Conservation (phyloP, 768 basidiomycete species). For the Boletellus emodensis region DNA sequence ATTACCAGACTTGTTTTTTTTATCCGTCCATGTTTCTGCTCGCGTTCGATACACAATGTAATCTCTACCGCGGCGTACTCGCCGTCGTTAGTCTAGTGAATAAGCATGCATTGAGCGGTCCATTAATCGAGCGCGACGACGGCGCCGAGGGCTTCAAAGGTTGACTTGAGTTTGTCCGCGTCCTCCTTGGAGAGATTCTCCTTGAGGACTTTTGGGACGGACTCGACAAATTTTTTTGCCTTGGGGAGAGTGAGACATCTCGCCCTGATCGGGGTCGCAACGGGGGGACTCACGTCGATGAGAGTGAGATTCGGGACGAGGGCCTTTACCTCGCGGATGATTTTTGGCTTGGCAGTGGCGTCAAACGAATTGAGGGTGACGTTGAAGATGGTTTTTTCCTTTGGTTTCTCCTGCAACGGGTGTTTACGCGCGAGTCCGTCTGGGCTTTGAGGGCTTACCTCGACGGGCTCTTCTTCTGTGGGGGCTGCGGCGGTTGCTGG, state of each 20-base stretch:
- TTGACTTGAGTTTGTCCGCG: conserved; percentile 91
- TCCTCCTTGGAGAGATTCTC: conserved; percentile 96
- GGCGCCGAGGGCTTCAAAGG: conserved; percentile 87
- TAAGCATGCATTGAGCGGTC: conserved; percentile 7
- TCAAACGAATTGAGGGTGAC: conserved; percentile 95
- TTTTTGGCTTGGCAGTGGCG: conserved; percentile 87
- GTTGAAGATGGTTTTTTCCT: conserved; percentile 98
- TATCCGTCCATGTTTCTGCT: conserved; percentile 10
- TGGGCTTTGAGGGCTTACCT: conserved; percentile 42
- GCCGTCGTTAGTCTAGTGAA: conserved; percentile 13
- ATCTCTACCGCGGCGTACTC: conserved; percentile 21
- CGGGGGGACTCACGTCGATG: conserved; percentile 73
- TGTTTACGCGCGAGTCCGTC: neutral
- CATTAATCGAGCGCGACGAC: conserved; percentile 78
- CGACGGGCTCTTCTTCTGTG: conserved; percentile 57
- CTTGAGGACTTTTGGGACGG: conserved; percentile 86
- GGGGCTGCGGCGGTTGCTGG: conserved; percentile 52
- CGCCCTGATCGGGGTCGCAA: neutral
- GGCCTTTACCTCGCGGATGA: conserved; percentile 97
- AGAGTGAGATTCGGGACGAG: conserved; percentile 93
- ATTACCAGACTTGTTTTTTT: neutral
- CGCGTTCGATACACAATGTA: conserved; percentile 22
- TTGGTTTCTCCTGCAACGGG: conserved; percentile 75
- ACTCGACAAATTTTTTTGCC: conserved; percentile 99
- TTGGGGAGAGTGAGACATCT: conserved; percentile 28